Conservation (phyloP, 805 yeast genomes). For the Schizosaccharomyces octosporus region DNA sequence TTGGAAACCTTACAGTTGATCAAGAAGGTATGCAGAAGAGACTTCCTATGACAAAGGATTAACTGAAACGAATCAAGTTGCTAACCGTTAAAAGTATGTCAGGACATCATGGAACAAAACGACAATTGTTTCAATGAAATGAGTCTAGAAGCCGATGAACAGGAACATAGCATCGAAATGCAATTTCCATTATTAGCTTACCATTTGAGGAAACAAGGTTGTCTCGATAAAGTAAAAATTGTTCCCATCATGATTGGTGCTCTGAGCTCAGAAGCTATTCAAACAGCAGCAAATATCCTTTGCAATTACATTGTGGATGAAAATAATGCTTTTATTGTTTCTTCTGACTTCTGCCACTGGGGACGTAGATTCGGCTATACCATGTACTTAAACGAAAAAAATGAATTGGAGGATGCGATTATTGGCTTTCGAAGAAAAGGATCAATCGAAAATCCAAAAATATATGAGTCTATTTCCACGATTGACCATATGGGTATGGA, state of each 20-base stretch:
- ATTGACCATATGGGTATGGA: constrained; percentile 53
- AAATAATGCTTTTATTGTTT: constrained; percentile 44
- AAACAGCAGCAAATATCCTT: constrained; percentile 24
- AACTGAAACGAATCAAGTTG: neutral
- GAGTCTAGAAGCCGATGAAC: constrained; percentile 33
- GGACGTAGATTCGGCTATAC: constrained; percentile 40
- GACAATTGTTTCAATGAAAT: neutral
- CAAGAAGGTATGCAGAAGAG: constrained; percentile 12
- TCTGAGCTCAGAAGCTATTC: constrained; percentile 22
- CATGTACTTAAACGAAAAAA: constrained; percentile 21
- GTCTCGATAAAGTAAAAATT: constrained; percentile 15
- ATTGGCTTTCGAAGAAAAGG: constrained; percentile 12
- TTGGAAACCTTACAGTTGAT: constrained; percentile 56
- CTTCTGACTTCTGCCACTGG: constrained; percentile 95
- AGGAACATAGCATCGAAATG: constrained; percentile 88
- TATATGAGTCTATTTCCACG: constrained; percentile 46
- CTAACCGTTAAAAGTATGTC: constrained; percentile 1
- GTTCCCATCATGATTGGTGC: constrained; percentile 66
- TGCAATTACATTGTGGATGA: constrained; percentile 29
- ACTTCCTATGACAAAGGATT: too few relatives aligned
- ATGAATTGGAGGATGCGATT: constrained; percentile 10
- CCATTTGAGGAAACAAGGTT: constrained; percentile 17
- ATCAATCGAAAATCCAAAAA: constrained; percentile 17
- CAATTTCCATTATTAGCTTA: constrained; percentile 50
- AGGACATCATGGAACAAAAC: neutral